These are phyloP conservation scores for Saccharomyces pastorianus DNA, from an alignment of 1,139 yeast species.

Conservation along the genomic window DNA sequence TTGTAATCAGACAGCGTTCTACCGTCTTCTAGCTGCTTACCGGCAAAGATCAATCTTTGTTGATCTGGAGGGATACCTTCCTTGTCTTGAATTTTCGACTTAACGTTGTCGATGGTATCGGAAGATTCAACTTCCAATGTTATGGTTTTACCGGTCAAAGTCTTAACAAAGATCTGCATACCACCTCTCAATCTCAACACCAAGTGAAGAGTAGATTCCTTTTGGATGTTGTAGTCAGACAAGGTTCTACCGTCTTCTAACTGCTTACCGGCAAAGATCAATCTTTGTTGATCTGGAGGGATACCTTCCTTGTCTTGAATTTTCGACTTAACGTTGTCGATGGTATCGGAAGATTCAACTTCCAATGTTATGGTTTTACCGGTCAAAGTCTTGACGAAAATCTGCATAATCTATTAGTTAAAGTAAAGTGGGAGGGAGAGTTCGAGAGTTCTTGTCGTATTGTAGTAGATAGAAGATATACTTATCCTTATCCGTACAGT, in stretches of 20 bases:
- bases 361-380: conserved; percentile 64
- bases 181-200: conserved; percentile 57
- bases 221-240: conserved; percentile 60
- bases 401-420: conserved; percentile 40
- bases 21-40: conserved; percentile 80
- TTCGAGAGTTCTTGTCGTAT: not conserved
- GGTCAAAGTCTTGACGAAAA: conserved; percentile 50
- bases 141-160: too few relatives aligned
- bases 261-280: conserved; percentile 98
- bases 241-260: conserved; percentile 61
- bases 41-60: conserved; percentile 97
- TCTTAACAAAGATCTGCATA: conserved; percentile 6
- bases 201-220: conserved; percentile 53
- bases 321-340: conserved; percentile 86
- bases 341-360: conserved; percentile 64
- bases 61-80: conserved; percentile 99
- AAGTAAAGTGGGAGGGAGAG: not conserved
- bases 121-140: too few relatives aligned
- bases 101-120: conserved; percentile 36
- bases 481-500: not conserved
- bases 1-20: conserved; percentile 61
- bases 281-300: conserved; percentile 97
- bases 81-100: conserved; percentile 55
- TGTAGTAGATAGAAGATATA: not conserved
- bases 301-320: conserved; percentile 98